A percentile compares a stretch with the other conserved stretches of the same genome.
Conservation (phyloP, 2,329 filamentous ascomycete genomes). For the Cryphonectria parasitica region DNA sequence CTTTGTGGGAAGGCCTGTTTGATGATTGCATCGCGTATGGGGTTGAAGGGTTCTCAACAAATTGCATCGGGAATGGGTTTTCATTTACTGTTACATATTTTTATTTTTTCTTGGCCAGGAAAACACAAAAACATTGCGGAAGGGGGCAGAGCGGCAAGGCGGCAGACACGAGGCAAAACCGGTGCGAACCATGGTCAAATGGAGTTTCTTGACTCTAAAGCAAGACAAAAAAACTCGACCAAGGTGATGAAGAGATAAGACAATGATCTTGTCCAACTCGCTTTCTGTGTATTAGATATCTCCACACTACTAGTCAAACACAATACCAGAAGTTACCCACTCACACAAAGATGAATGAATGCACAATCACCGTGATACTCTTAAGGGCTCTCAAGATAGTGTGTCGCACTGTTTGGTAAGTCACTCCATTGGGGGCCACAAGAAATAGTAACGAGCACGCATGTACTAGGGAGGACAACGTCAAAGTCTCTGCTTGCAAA, state of each 20-base stretch:
- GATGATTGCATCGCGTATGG: slow-evolving; percentile 29
- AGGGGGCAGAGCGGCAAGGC: slow-evolving; percentile 32
- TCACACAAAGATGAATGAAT: slow-evolving; percentile 43
- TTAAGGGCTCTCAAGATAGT: background rate
- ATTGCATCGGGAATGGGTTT: slow-evolving; percentile 30
- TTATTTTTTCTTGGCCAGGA: slow-evolving; percentile 37
- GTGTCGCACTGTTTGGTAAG: background rate
- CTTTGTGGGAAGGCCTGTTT: slow-evolving; percentile 28
- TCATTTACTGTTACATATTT: slow-evolving; percentile 37
- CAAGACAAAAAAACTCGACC: background rate
- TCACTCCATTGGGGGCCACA: background rate
- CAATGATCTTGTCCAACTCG: slow-evolving; percentile 53
- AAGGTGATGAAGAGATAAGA: slow-evolving; percentile 25
- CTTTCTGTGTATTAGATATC: slow-evolving; percentile 68
- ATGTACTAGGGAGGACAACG: background rate
- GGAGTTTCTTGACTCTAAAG: slow-evolving; percentile 36
- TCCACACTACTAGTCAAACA: slow-evolving; percentile 43
- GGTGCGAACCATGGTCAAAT: slow-evolving; percentile 25
- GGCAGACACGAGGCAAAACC: slow-evolving; percentile 31
- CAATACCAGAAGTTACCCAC: slow-evolving; percentile 72
- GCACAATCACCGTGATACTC: background rate
- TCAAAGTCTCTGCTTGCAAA: background rate
- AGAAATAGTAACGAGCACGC: background rate
- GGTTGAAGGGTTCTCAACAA: slow-evolving; percentile 25
- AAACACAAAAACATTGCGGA: slow-evolving; percentile 34